phyloP scores from a whole-genome alignment of 139 green algal genomes.

The Micromonas pusilla region DNA sequence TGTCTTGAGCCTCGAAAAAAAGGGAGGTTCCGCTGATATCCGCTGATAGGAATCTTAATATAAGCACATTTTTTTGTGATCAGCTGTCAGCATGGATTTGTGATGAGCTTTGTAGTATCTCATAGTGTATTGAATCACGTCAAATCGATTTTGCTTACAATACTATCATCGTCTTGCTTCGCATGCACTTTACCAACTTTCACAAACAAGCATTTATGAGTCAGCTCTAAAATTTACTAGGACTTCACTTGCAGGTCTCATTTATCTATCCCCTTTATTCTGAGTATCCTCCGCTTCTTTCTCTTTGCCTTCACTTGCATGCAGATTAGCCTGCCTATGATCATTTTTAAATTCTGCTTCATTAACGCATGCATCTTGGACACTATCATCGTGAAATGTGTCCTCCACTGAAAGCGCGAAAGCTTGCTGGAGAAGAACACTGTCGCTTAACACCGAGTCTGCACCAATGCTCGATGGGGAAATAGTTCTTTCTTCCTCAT shows the following conservation, averaged over 20 bases:
- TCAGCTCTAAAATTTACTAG: background rate
- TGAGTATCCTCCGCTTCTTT: background rate
- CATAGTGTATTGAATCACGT: too few relatives aligned
- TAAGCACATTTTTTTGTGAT: too few relatives aligned
- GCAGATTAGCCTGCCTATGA: background rate
- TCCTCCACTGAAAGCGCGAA: conserved; percentile 89
- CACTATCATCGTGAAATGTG: background rate
- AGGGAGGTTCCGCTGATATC: too few relatives aligned
- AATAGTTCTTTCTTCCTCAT: background rate
- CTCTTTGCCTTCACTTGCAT: background rate
- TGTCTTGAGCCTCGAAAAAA: too few relatives aligned
- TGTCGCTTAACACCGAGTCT: conserved; percentile 48
- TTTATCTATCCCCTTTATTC: background rate
- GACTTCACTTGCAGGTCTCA: background rate
- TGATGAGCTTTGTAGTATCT: too few relatives aligned
- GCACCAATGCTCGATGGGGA: background rate
- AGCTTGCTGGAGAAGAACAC: conserved; percentile 70
- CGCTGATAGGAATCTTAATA: too few relatives aligned
- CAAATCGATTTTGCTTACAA: too few relatives aligned
- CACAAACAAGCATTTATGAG: background rate
- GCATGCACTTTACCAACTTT: too few relatives aligned
- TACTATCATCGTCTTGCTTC: too few relatives aligned
- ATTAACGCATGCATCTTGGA: background rate
- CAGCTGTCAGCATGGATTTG: too few relatives aligned
- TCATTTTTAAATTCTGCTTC: background rate